Evolutionary conservation across 305 asterid genomes (phyloP).

Genomic region (Fraxinus dipetala): DNA sequence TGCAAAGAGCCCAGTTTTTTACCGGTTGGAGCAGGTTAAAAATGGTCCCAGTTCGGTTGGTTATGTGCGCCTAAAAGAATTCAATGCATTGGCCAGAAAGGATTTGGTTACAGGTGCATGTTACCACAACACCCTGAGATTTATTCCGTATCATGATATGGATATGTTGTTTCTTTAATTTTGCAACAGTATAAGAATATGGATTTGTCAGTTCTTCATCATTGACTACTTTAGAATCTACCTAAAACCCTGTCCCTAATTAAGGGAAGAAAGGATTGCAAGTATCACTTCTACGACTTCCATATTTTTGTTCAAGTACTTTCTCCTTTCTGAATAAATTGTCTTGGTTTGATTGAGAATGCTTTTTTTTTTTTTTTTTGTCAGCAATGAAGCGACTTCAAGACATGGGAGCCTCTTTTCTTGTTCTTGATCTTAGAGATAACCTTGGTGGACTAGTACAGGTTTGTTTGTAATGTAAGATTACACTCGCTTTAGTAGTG

Average conservation of each 20-base stretch:
- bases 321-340: not conserved
- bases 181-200: slow-evolving; percentile 1
- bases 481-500: slow-evolving; percentile 12
- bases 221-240: slow-evolving; percentile 14
- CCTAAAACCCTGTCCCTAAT: not conserved
- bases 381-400: slow-evolving; percentile 85
- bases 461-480: slow-evolving; percentile 42
- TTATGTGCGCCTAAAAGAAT: slow-evolving; percentile 89
- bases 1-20: slow-evolving; percentile 90
- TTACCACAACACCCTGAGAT: not conserved
- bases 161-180: not conserved
- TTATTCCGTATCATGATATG: not conserved
- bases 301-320: not conserved
- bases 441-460: slow-evolving; percentile 98
- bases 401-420: slow-evolving; percentile 84
- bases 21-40: slow-evolving; percentile 71
- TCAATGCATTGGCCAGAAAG: slow-evolving; percentile 94
- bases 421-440: slow-evolving; percentile 96
- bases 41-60: slow-evolving; percentile 64
- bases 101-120: slow-evolving; percentile 78
- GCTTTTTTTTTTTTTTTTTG: not conserved
- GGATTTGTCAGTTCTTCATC: slow-evolving; percentile 16
- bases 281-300: not conserved
- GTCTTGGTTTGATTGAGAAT: slow-evolving; percentile 8
- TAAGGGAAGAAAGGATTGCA: not conserved